phyloP scores from a whole-genome alignment of 495 filamentous ascomycete genomes.

The Penicillium longicatenatum region DNA sequence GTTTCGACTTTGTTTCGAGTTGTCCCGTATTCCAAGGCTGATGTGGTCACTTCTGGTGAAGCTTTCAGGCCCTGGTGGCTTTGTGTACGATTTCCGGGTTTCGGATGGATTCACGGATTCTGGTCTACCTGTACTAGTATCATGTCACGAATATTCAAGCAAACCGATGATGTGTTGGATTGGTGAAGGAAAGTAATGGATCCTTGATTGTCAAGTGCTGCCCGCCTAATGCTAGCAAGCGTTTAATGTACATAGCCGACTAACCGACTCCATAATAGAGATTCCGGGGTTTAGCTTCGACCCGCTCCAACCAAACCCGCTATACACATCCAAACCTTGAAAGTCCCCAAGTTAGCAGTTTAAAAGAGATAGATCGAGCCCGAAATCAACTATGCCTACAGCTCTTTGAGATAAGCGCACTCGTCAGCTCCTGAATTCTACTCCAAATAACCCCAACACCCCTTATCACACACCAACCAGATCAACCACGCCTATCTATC shows the following conservation, averaged over 20 bases:
- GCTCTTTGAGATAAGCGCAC: not conserved
- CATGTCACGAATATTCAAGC: not conserved
- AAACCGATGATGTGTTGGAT: not conserved
- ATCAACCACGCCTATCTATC: constrained; percentile 13
- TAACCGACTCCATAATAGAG: not conserved
- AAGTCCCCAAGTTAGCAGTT: not conserved
- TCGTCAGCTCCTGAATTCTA: not conserved
- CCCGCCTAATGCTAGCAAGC: not conserved
- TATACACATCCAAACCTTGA: not conserved
- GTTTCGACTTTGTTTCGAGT: not conserved
- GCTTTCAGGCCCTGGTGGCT: constrained; percentile 7
- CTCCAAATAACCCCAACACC: constrained; percentile 1
- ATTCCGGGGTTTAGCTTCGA: not conserved
- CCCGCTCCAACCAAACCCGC: not conserved
- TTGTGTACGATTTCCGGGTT: not conserved
- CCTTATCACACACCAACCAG: constrained; percentile 14
- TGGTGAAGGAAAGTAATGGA: not conserved
- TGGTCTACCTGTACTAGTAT: not conserved
- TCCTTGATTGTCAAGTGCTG: too few relatives aligned
- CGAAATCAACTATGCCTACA: not conserved
- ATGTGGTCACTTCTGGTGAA: not conserved
- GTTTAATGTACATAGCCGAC: too few relatives aligned
- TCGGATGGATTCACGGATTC: not conserved
- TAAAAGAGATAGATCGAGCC: not conserved
- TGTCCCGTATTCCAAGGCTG: too few relatives aligned